Percentiles rank a stretch among this genome's conserved stretches.
These are phyloP conservation scores for Saxophila tyrrhenica DNA, from an alignment of 495 filamentous ascomycete species.

Conservation along the genomic window DNA sequence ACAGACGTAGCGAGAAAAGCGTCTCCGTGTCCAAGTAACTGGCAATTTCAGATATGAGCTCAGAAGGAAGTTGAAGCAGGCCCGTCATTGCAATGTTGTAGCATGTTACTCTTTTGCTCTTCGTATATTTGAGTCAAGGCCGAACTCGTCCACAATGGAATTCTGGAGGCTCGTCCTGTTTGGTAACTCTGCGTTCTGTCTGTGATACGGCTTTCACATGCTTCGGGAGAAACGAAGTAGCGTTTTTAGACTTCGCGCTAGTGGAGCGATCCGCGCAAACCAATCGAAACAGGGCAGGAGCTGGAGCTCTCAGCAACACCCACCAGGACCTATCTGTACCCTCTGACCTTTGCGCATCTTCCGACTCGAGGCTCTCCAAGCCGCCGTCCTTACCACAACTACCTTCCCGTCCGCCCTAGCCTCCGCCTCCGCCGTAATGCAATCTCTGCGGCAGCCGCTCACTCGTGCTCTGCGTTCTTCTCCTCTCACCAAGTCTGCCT, in stretches of 20 bases:
- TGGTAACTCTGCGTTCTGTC: too few relatives aligned
- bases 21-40: background rate
- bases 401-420: background rate
- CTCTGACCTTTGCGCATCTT: too few relatives aligned
- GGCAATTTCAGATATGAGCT: slow-evolving; percentile 14
- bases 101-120: too few relatives aligned
- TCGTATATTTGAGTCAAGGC: too few relatives aligned
- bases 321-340: background rate
- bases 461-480: slow-evolving; percentile 25
- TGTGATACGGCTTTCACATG: too few relatives aligned
- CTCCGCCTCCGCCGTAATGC: slow-evolving; percentile 21
- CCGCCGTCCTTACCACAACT: background rate
- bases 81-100: too few relatives aligned
- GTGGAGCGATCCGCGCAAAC: background rate
- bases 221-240: too few relatives aligned
- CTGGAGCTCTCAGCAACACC: background rate
- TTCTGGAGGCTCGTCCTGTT: too few relatives aligned
- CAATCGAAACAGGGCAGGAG: background rate
- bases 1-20: slow-evolving; percentile 7
- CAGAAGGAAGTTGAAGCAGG: slow-evolving; percentile 9
- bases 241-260: too few relatives aligned
- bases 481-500: slow-evolving; percentile 29
- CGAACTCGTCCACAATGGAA: too few relatives aligned
- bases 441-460: slow-evolving; percentile 30
- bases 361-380: background rate